Percentiles rank a stretch among this genome's conserved stretches.
These are phyloP conservation scores for Akebia trifoliata DNA, from an alignment of 164 flowering plant species.

Conservation along the genomic window DNA sequence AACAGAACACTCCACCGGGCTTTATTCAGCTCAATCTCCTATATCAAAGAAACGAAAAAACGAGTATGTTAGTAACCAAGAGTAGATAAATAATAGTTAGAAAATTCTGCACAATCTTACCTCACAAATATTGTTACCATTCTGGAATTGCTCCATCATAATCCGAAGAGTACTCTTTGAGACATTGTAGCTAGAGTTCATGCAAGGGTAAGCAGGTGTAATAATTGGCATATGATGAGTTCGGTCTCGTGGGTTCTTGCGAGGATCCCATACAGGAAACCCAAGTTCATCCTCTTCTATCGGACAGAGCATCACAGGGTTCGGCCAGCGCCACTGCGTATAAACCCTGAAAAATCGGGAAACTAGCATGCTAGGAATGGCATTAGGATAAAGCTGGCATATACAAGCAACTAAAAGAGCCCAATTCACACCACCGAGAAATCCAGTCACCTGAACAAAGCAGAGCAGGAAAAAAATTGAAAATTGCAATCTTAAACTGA, in stretches of 20 bases:
- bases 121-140: conserved; percentile 79
- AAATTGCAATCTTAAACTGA: not conserved
- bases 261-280: conserved; percentile 90
- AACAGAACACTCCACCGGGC: conserved; percentile 71
- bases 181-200: conserved; percentile 99
- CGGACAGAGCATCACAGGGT: conserved; percentile 91
- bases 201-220: conserved; percentile 98
- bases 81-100: not conserved
- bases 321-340: conserved; percentile 99
- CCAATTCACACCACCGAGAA: conserved; percentile 99
- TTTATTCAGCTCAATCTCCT: conserved; percentile 87
- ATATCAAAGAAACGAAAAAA: not conserved
- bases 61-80: not conserved
- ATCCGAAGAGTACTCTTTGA: conserved; percentile 86
- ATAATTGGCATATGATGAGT: conserved; percentile 95
- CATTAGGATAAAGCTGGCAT: conserved; percentile 96
- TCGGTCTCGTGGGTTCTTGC: conserved; percentile 77
- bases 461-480: not conserved
- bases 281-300: conserved; percentile 91
- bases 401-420: conserved; percentile 91
- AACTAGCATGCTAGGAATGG: conserved; percentile 88
- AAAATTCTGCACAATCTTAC: conserved; percentile 28
- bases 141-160: conserved; percentile 87
- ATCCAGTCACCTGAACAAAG: conserved; percentile 76
- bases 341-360: conserved; percentile 90